These are phyloP conservation scores for Ganoderma boninense DNA, from an alignment of 1,284 basidiomycete genomes.

Conservation along the genomic window DNA sequence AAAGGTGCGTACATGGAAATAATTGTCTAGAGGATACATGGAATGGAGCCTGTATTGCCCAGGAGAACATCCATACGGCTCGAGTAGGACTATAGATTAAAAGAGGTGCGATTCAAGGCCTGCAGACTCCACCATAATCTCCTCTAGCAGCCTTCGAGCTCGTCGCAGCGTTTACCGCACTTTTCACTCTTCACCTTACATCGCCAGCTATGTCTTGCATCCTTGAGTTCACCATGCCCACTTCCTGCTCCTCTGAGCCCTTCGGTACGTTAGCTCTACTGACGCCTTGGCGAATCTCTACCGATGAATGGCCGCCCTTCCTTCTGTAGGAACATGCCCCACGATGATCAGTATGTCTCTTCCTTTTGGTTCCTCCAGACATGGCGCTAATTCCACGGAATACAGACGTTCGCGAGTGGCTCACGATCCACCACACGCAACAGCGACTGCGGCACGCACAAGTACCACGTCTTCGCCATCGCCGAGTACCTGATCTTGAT, in stretches of 20 bases:
- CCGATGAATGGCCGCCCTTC: not conserved
- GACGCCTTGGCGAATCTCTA: not conserved
- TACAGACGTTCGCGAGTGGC: conserved; percentile 5
- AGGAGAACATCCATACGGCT: no score
- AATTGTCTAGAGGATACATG: no score
- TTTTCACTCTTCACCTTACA: not conserved
- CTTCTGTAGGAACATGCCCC: not conserved
- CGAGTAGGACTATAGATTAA: no score
- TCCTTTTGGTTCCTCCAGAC: not conserved
- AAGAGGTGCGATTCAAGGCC: not conserved
- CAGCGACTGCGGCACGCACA: not conserved
- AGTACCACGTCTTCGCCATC: conserved; percentile 1
- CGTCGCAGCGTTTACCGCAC: not conserved
- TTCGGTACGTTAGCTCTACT: not conserved
- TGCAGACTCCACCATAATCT: not conserved
- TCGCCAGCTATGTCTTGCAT: not conserved
- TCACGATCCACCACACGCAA: conserved; percentile 1
- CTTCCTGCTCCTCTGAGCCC: not conserved
- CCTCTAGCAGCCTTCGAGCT: not conserved
- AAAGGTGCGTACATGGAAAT: no score
- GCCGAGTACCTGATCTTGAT: not conserved
- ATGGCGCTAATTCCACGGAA: not conserved
- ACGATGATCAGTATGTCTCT: not conserved
- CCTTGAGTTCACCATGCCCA: conserved; percentile 2
- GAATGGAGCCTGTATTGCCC: not conserved